These are phyloP conservation scores for Symbiodinium natans DNA, from an alignment of 73 alveolate species.

Conservation along the genomic window DNA sequence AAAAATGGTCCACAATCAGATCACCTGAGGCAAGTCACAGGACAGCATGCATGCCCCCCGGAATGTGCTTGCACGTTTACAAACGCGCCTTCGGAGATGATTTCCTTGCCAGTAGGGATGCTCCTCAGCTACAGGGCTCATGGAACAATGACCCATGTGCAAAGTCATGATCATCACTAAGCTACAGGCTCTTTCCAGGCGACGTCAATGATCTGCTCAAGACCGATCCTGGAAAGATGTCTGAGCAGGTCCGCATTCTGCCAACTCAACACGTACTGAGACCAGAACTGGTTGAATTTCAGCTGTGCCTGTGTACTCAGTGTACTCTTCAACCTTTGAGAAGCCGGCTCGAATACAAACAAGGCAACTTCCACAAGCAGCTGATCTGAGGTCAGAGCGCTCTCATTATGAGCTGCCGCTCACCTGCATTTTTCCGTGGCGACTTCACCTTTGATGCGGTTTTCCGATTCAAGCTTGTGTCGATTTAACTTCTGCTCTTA, in stretches of 20 bases:
- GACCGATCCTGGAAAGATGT: background rate
- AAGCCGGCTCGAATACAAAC: background rate
- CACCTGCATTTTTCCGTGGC: constrained; percentile 27
- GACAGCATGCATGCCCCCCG: no score
- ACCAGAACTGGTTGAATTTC: constrained; percentile 21
- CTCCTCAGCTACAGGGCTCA: background rate
- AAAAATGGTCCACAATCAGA: constrained; percentile 62
- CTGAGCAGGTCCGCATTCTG: background rate
- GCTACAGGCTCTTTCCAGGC: constrained; percentile 63
- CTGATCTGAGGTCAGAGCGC: no score
- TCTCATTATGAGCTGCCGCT: constrained; percentile 68
- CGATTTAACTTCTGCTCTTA: background rate
- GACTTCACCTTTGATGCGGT: background rate
- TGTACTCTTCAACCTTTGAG: constrained; percentile 9
- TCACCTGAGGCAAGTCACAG: constrained; percentile 31
- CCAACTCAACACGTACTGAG: no score
- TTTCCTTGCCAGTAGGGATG: constrained; percentile 5
- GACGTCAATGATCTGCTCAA: constrained; percentile 78
- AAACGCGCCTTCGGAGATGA: constrained; percentile 33
- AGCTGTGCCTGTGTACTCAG: constrained; percentile 60
- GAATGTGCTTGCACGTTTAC: no score
- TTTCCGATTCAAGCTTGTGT: no score
- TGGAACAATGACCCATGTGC: no score
- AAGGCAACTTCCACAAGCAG: no score
- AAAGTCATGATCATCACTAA: background rate